Base-by-base conservation (phyloP, 2,329 filamentous ascomycete species). In the Teratosphaeriaceae sp. region DNA sequence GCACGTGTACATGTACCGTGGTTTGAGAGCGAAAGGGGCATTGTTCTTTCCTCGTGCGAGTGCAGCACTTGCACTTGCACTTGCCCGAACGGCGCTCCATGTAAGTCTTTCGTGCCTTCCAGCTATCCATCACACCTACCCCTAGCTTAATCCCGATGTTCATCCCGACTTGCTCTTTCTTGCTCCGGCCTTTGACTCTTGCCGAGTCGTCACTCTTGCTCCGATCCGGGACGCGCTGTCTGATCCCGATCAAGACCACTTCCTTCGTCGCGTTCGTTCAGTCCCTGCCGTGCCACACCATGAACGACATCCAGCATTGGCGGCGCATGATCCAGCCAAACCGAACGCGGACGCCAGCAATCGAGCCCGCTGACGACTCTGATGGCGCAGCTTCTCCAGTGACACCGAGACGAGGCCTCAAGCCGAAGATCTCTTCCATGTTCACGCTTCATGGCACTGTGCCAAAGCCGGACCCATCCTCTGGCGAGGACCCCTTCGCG, bases 341-440 rank as follows among this genome's bases (percentile, higher is more conserved):
- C 4, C 50, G 56, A 43, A 49, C 51, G 7, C 55, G 55, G 26
- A 61, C 60, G 8, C 55, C 61, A 13, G 45, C 55, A 23, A 38
- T 51, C 6, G 59, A 50, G 33, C 44, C 52, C 21, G 65, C 48
- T 24, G 49, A 57, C 27, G 65, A 67, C 37, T 24, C 47, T 21
- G 57, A 57, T 11, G 57, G 56, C 18, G 54, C 56, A 21, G 44
- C 51, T 11, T 45, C 44, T 1, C 47, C 59, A 5, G 56, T 58
- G 11, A 58, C 55, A 18, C 58, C 64, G 12, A 65, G 60, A 35
- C 56, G 52, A 40, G 49, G 51, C 8, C 48, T 64, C n/a, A 65
- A 59, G 44, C 66, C 67, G 5, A 68, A 66, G 41, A 50, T 68
- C 15, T 55, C 59, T 15, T 61, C 61, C 3, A 68, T 68, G 53